phyloP scores from a whole-genome alignment of 345 rosid species.

The Camelina neglecta region DNA sequence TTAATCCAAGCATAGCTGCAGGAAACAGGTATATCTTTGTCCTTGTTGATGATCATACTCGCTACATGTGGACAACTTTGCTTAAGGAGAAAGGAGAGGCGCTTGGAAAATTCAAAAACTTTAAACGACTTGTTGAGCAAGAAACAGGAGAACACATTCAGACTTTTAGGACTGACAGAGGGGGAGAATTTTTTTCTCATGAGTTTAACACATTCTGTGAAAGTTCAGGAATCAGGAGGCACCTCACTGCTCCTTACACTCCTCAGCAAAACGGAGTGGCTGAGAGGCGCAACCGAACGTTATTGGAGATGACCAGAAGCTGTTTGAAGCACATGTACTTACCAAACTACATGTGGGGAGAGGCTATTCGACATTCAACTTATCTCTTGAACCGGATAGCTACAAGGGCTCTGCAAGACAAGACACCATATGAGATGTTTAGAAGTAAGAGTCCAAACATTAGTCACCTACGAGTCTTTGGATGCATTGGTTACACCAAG shows the following conservation, averaged over 20 bases:
- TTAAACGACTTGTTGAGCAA: accelerated
- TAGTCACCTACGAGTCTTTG: not conserved
- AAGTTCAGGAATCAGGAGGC: accelerated
- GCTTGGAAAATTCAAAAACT: accelerated
- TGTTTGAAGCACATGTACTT: not conserved
- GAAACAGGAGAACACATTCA: accelerated
- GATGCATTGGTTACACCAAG: not conserved
- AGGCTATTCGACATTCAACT: not conserved
- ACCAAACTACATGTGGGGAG: not conserved
- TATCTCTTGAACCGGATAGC: not conserved
- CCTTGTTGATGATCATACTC: not conserved
- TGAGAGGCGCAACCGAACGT: not conserved
- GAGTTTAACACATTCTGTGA: not conserved
- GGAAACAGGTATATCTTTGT: not conserved
- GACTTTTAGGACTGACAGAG: not conserved
- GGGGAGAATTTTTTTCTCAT: not conserved
- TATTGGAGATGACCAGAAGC: not conserved
- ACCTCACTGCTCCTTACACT: not conserved
- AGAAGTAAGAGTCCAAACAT: not conserved
- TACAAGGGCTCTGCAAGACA: not conserved
- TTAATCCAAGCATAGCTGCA: not conserved
- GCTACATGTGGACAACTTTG: not conserved
- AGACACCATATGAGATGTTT: not conserved
- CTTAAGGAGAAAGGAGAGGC: not conserved
- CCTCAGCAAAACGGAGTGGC: not conserved